Percentiles rank a stretch among this genome's conserved stretches.
phyloP scores from a whole-genome alignment of 1,284 basidiomycete genomes.

The Veloboletus limbatus region DNA sequence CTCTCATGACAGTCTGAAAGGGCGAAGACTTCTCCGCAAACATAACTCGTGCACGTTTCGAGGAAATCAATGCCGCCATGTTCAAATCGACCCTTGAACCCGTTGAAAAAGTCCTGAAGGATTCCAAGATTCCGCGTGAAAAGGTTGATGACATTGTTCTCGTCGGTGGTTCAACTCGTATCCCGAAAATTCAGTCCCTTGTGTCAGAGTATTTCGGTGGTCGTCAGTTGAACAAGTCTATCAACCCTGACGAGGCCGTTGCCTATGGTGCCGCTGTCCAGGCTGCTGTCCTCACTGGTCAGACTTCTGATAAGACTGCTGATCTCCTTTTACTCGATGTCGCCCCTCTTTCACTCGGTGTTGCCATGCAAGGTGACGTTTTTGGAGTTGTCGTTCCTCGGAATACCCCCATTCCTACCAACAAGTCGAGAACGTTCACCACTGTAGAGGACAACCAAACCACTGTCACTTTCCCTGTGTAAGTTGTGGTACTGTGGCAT shows the following conservation, averaged over 20 bases:
- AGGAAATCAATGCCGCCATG: slow-evolving; percentile 93
- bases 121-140: slow-evolving; percentile 95
- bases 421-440: slow-evolving; percentile 95
- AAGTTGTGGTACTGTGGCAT: slow-evolving; percentile 31
- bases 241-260: slow-evolving; percentile 95
- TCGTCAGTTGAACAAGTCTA: slow-evolving; percentile 97
- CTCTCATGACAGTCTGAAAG: slow-evolving; percentile 35
- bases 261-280: slow-evolving; percentile 97
- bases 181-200: slow-evolving; percentile 97
- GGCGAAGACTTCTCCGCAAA: slow-evolving; percentile 94
- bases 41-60: slow-evolving; percentile 98
- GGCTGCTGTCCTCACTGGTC: slow-evolving; percentile 93
- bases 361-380: slow-evolving; percentile 97
- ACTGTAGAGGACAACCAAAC: slow-evolving; percentile 99
- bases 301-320: slow-evolving; percentile 94
- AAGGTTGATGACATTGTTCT: slow-evolving; percentile 99
- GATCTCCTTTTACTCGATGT: slow-evolving; percentile 96
- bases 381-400: slow-evolving; percentile 96
- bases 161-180: slow-evolving; percentile 99
- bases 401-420: slow-evolving; percentile 96
- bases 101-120: slow-evolving; percentile 98
- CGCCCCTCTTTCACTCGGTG: slow-evolving; percentile 93
- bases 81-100: slow-evolving; percentile 99
- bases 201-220: slow-evolving; percentile 98
- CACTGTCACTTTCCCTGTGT: slow-evolving; percentile 96